Percentiles rank a stretch among this genome's conserved stretches.
phyloP scores from a whole-genome alignment of 805 yeast genomes.

The Wickerhamomyces hampshirensis region DNA sequence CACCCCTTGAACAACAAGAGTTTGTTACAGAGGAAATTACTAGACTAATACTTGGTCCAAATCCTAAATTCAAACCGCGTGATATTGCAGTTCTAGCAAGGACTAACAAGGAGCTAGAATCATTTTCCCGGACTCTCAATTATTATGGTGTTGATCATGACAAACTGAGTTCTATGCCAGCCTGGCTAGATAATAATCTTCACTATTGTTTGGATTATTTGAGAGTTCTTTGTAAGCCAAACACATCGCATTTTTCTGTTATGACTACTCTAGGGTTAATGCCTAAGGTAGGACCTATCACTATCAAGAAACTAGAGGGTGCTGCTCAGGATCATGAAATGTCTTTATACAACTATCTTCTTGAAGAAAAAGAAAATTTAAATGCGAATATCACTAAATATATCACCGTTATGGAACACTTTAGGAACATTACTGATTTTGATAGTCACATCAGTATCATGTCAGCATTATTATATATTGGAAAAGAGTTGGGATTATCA shows the following conservation, averaged over 20 bases:
- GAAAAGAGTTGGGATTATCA: constrained; percentile 13
- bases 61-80: constrained; percentile 35
- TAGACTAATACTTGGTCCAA: constrained; percentile 35
- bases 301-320: constrained; percentile 19
- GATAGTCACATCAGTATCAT: constrained; percentile 13
- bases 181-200: constrained; percentile 45
- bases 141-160: constrained; percentile 37
- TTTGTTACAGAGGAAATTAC: constrained; percentile 42
- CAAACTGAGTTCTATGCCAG: constrained; percentile 41
- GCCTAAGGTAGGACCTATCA: constrained; percentile 18
- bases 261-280: constrained; percentile 24
- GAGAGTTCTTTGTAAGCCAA: constrained; percentile 32
- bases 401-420: constrained; percentile 17
- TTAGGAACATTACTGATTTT: constrained; percentile 14
- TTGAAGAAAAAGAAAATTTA: constrained; percentile 7
- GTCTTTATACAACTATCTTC: constrained; percentile 12
- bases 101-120: constrained; percentile 45
- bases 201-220: constrained; percentile 43
- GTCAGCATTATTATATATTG: constrained; percentile 9
- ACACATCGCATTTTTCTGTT: constrained; percentile 24
- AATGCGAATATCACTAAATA: constrained; percentile 25
- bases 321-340: constrained; percentile 1
- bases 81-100: constrained; percentile 52
- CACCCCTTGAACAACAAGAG: constrained; percentile 33
- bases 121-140: constrained; percentile 33